Conservation (phyloP, 192 early-diverging fungal genomes). For the Blastocladiella britannica region DNA sequence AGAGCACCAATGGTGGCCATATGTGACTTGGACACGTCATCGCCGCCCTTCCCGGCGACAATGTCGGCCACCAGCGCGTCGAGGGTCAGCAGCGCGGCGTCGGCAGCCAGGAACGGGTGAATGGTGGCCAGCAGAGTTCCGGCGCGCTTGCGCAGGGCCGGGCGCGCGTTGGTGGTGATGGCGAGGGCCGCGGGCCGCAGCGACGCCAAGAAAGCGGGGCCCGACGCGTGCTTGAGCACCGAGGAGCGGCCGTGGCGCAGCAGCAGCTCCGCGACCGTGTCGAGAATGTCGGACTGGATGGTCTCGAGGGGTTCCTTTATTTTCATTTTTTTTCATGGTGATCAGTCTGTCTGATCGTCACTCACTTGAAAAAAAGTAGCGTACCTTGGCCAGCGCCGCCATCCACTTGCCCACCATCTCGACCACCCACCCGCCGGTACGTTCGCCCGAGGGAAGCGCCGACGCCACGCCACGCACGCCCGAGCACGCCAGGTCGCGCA, state of each 20-base stretch:
- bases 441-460: constrained; percentile 2
- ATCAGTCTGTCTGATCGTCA: no score
- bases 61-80: background rate
- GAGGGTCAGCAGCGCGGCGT: background rate
- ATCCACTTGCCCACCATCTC: background rate
- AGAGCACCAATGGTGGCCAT: no score
- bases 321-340: background rate
- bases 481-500: no score
- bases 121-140: background rate
- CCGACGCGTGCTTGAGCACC: background rate
- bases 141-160: constrained; percentile 6
- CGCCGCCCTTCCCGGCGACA: background rate
- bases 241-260: constrained; percentile 1
- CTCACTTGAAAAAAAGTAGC: no score
- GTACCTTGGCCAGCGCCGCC: background rate
- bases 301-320: background rate
- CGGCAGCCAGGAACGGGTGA: background rate
- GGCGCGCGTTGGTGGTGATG: constrained; percentile 2
- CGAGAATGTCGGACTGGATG: constrained; percentile 4
- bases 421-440: background rate
- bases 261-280: constrained; percentile 5
- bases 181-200: constrained; percentile 2
- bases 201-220: background rate
- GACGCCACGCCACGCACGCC: background rate
- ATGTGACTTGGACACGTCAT: background rate